Evolutionary conservation across 225 moss, liverwort and hornwort species (phyloP).

Genomic region (Polytrichum formosum): DNA sequence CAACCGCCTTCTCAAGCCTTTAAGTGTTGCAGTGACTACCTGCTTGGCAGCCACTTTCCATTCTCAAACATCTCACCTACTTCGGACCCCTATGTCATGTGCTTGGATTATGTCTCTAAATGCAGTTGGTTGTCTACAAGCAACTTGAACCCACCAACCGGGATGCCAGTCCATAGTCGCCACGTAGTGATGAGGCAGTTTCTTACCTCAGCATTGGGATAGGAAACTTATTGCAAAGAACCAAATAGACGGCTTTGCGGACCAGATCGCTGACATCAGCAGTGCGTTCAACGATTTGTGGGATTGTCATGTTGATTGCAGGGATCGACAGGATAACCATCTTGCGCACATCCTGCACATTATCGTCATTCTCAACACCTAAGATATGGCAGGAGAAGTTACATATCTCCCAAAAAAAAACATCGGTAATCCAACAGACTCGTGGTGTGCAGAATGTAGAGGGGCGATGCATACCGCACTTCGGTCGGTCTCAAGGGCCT

Average conservation of each 20-base stretch:
- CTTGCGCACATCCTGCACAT: slow-evolving; percentile 82
- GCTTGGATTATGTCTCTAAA: not conserved
- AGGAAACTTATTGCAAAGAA: slow-evolving; percentile 65
- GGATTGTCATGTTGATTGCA: slow-evolving; percentile 62
- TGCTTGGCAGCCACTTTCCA: no score
- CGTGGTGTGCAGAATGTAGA: not conserved
- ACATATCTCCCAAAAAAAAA: no score
- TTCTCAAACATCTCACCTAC: no score
- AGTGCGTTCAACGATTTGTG: slow-evolving; percentile 76
- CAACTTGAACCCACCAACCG: no score
- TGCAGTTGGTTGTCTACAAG: not conserved
- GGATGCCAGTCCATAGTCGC: not conserved
- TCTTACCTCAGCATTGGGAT: slow-evolving; percentile 71
- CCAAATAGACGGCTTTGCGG: slow-evolving; percentile 69
- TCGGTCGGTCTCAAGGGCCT: slow-evolving; percentile 65
- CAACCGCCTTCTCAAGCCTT: no score
- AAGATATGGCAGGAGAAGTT: not conserved
- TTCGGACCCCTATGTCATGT: not conserved
- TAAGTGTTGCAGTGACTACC: no score
- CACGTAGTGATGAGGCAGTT: not conserved
- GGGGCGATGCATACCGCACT: slow-evolving; percentile 58
- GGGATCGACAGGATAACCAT: slow-evolving; percentile 88
- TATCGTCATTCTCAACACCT: slow-evolving; percentile 1
- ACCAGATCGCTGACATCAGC: slow-evolving; percentile 82
- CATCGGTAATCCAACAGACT: no score